A percentile compares a stretch with the other conserved stretches of the same genome.
Conservation (phyloP, 2,329 filamentous ascomycete species). For the Alternaria tenuissima region DNA sequence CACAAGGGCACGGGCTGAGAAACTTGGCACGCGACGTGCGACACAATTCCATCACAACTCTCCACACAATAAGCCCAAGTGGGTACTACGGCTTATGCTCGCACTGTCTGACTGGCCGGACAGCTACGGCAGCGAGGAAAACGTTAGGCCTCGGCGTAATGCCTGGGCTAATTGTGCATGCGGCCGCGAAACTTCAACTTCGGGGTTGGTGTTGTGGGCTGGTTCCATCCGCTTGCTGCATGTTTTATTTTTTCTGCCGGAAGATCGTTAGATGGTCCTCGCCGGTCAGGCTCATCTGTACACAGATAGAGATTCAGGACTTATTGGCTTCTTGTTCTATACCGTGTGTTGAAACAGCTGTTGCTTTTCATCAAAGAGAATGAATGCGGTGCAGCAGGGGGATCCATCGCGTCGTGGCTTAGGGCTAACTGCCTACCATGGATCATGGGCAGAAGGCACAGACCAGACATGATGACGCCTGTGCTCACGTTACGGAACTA, state of each 20-base stretch:
- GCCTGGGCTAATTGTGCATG: conserved; percentile 16
- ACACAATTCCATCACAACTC: conserved; percentile 11
- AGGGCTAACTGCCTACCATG: conserved; percentile 19
- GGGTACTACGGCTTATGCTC: conserved; percentile 6
- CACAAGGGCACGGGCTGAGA: not conserved
- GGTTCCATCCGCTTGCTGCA: conserved; percentile 21
- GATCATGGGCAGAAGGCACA: conserved; percentile 28
- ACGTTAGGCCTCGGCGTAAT: conserved; percentile 25
- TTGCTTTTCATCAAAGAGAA: conserved; percentile 2
- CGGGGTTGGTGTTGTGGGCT: conserved; percentile 26
- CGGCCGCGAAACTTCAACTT: conserved; percentile 20
- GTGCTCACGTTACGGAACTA: conserved; percentile 39
- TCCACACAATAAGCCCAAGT: conserved; percentile 7
- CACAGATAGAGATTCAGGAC: not conserved
- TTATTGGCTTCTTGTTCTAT: not conserved
- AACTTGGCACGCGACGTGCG: conserved; percentile 18
- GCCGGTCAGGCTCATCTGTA: not conserved
- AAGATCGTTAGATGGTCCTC: not conserved
- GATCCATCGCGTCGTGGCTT: conserved; percentile 15
- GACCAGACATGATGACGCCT: conserved; percentile 32
- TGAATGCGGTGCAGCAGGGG: not conserved
- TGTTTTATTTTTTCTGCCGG: conserved; percentile 15
- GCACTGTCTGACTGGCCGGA: conserved; percentile 3
- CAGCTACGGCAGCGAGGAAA: conserved; percentile 4
- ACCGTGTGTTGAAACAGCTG: conserved; percentile 1